Conservation (phyloP, 2,329 filamentous ascomycete genomes). For the Botrytis aclada region DNA sequence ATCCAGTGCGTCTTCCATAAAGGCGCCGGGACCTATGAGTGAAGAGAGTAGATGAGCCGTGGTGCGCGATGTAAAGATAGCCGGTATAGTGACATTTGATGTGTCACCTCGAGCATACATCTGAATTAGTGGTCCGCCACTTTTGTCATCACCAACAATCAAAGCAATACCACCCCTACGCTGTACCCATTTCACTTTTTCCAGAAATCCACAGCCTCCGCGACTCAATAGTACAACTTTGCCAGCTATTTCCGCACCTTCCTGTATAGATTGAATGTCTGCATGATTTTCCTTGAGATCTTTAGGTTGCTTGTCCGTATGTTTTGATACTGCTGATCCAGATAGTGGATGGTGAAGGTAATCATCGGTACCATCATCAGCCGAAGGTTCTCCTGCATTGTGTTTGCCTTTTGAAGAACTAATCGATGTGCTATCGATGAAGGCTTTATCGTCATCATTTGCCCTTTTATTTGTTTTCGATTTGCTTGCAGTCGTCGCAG, state of each 20-base stretch:
- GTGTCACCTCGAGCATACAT: slow-evolving; percentile 99
- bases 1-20: slow-evolving; percentile 57
- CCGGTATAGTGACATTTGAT: slow-evolving; percentile 89
- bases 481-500: slow-evolving; percentile 40
- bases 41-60: slow-evolving; percentile 91
- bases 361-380: slow-evolving; percentile 80
- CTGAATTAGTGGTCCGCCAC: slow-evolving; percentile 83
- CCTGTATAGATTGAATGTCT: slow-evolving; percentile 88
- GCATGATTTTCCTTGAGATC: slow-evolving; percentile 55
- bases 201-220: slow-evolving; percentile 91
- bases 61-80: slow-evolving; percentile 90
- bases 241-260: slow-evolving; percentile 86
- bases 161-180: slow-evolving; percentile 82
- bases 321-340: slow-evolving; percentile 41
- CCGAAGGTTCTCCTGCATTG: slow-evolving; percentile 32
- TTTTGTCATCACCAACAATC: slow-evolving; percentile 90
- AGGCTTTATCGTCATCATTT: slow-evolving; percentile 33
- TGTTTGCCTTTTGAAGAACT: slow-evolving; percentile 24
- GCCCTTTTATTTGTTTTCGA: slow-evolving; percentile 42
- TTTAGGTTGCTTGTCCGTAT: slow-evolving; percentile 26
- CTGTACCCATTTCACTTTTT: slow-evolving; percentile 97
- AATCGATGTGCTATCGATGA: slow-evolving; percentile 29
- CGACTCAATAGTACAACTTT: slow-evolving; percentile 90
- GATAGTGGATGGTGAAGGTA: slow-evolving; percentile 61
- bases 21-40: slow-evolving; percentile 69